Percentiles rank a stretch among this genome's conserved stretches.
Evolutionary conservation across 75 land plant genomes (phyloP).

Genomic region (Pinus taeda): DNA sequence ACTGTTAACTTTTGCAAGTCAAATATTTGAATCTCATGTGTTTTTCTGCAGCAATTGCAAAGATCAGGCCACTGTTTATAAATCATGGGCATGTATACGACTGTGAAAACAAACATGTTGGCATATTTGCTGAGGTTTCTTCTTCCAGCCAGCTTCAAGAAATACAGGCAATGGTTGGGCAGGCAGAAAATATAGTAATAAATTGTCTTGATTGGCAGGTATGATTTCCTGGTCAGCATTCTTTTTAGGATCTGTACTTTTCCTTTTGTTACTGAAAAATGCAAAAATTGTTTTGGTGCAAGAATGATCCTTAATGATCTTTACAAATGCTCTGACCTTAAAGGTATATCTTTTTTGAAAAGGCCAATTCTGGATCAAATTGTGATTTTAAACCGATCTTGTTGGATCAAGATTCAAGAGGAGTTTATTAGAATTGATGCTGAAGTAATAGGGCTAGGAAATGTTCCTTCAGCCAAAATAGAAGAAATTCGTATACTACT

Average conservation of each 20-base stretch:
- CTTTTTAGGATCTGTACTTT: not conserved
- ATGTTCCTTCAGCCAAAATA: too few species aligned
- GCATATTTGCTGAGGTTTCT: conserved; percentile 43
- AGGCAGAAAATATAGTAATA: conserved; percentile 54
- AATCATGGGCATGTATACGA: conserved; percentile 42
- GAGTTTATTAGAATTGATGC: too few species aligned
- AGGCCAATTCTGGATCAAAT: too few species aligned
- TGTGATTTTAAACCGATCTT: too few species aligned
- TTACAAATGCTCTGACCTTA: not conserved
- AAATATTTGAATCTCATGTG: not conserved
- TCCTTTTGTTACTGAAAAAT: not conserved
- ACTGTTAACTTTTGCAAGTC: not conserved
- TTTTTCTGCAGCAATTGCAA: conserved; percentile 56
- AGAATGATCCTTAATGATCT: not conserved
- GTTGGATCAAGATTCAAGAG: too few species aligned
- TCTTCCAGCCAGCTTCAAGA: conserved; percentile 47
- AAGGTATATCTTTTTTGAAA: too few species aligned
- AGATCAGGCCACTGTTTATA: conserved; percentile 60
- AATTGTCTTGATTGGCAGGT: conserved; percentile 82
- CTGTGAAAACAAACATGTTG: conserved; percentile 45
- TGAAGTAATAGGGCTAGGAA: too few species aligned
- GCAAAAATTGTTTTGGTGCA: not conserved
- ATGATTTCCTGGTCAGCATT: not conserved
- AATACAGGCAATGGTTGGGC: conserved; percentile 26
- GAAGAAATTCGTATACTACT: too few species aligned